Evolutionary conservation across 2,329 filamentous ascomycete genomes (phyloP), one percentile per base, ranked within the genome.

Genomic region (Talaromyces sp.): DNA sequence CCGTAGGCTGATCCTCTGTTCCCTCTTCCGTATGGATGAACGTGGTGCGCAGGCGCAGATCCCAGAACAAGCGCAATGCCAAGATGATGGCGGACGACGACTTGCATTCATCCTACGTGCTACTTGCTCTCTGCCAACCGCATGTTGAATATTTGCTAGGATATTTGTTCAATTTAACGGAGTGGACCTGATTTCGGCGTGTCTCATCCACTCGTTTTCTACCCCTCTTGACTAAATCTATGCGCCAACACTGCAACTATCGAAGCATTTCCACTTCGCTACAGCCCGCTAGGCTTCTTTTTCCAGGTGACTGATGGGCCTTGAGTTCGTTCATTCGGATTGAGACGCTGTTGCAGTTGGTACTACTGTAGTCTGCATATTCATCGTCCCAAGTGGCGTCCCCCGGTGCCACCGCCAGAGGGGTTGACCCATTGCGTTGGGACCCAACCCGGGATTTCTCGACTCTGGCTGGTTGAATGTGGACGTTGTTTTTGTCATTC

Each of bases 1-100:
- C 42, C 43, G 17, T 45, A 37, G 14, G 24, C 27, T 29, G 29
- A 54, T 49, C 35, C n/a, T 20, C 13, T 14, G 24, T 35, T 40
- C 13, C 29, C 24, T 30, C 14, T 45, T 41, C 22, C 17, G 33
- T n/a, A 29, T n/a, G 3, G 24, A 16, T 17, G 17, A 14, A 14
- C 32, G 27, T 39, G 45, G 45, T 53, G 33, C 29, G 24, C 54
- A 49, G 51, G 37, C 47, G 58, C 39, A 58, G 60, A 63, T 63
- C 58, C 35, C 40, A 45, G 39, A 57, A 60, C 61, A 70, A 67
- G 65, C 66, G 65, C 67, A 62, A 58, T 55, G 68, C 69, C 65
- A 70, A 70, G 69, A 53, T 22, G 55, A 58, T 62, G 51, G 57
- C 58, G 61, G 54, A 58, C 57, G 53, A 55, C 45, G 39, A 32